Evolutionary conservation across 257 asterid species (phyloP), one percentile per base, ranked within the genome.

Genomic region (Linaria vulgaris): DNA sequence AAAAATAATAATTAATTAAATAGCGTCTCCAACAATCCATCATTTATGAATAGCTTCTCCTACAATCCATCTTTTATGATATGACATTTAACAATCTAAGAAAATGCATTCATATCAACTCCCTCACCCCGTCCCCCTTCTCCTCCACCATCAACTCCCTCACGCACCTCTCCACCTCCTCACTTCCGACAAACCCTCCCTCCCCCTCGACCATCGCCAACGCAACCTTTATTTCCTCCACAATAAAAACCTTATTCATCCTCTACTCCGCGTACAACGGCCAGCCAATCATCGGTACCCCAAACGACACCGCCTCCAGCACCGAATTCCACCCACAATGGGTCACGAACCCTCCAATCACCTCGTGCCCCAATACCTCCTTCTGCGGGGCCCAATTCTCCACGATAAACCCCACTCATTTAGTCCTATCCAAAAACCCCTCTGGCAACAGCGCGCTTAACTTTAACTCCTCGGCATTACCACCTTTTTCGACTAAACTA

Each of bases 201-300:
- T 22, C 54, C 45, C 31, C 31, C 55, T 22, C 58, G 24, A 71
- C 74, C 72, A 75, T 15, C 20, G 54, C 55, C 46, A 79, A 9
- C 15, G 81, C 72, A 59, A 78, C 55, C 65, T 60, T 64, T 65
- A 68, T 59, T 14, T 78, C 76, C 64, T 74, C 74, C 49, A 78
- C 80, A 56, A 74, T 17, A 4, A 63, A 58, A 1, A 54, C 60
- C 67, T 72, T 22, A 17, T 75, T 75, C 60, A 69, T 39, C 59
- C 67, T 63, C 69, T 79, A 81, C 61, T 75, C 79, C 4, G 81
- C 81, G 37, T 78, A 68, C 15, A 75, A 14, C 6, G 76, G 81
- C 75, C 74, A 75, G 6, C 76, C 71, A 20, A 75, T 64, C 71
- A 79, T 64, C 1, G 84, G 81, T 7, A 75, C 68, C 9, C 83